A percentile compares a stretch with the other conserved stretches of the same genome.
phyloP scores from a whole-genome alignment of 345 rosid species.

The Trapa bicornis region DNA sequence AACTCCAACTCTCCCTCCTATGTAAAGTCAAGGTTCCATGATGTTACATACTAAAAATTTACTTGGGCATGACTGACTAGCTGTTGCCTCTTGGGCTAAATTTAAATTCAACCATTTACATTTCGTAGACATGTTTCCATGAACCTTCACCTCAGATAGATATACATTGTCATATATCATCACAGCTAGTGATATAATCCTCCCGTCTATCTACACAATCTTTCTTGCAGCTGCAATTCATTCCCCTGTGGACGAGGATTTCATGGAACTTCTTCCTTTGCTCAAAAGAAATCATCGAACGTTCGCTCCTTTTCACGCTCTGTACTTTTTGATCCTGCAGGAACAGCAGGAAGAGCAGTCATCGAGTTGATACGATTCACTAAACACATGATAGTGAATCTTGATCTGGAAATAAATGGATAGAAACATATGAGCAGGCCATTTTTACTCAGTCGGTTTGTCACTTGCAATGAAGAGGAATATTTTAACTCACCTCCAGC shows the following conservation, averaged over 20 bases:
- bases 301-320: conserved; percentile 54
- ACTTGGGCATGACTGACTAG: too few species aligned
- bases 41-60: too few species aligned
- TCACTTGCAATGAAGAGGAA: conserved; percentile 9
- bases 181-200: neutral
- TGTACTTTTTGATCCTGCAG: conserved; percentile 45
- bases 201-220: neutral
- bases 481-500: conserved; percentile 31
- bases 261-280: neutral
- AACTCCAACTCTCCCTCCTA: too few species aligned
- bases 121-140: neutral
- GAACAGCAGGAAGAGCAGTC: conserved; percentile 8
- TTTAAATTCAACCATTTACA: too few species aligned
- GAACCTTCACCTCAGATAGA: neutral
- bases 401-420: too few species aligned
- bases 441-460: neutral
- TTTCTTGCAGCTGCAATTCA: neutral
- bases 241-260: neutral
- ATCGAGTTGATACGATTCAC: neutral
- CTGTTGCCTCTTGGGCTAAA: too few species aligned
- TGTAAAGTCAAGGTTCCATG: too few species aligned
- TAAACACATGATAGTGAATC: neutral
- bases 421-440: neutral
- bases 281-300: conserved; percentile 69
- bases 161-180: neutral